A percentile compares a stretch with the other conserved stretches of the same genome.
Conservation (phyloP, 495 filamentous ascomycete genomes). For the Hypoxylon rickii region DNA sequence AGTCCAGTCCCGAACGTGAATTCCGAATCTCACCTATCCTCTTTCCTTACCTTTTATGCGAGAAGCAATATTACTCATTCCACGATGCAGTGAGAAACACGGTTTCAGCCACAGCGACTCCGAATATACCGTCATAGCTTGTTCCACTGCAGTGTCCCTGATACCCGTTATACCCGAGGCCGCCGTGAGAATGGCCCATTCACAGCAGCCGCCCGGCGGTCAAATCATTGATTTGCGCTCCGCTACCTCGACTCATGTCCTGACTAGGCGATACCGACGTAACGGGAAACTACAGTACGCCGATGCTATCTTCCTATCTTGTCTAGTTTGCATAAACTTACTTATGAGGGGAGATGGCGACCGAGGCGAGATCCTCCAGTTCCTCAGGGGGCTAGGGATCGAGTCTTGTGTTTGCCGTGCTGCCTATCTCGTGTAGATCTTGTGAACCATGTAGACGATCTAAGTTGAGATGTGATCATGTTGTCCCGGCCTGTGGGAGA, state of each 20-base stretch:
- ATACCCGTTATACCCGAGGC: too few relatives aligned
- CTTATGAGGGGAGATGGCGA: constrained; percentile 5
- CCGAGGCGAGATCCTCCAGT: constrained; percentile 6
- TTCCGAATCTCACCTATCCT: too few relatives aligned
- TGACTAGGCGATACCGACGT: constrained; percentile 37
- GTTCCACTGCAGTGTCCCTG: too few relatives aligned
- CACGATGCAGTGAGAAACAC: too few relatives aligned
- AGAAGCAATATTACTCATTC: too few relatives aligned
- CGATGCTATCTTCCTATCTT: not conserved
- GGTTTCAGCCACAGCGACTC: too few relatives aligned
- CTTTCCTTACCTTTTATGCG: too few relatives aligned
- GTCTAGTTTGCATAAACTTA: constrained; percentile 19
- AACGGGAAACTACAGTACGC: constrained; percentile 42
- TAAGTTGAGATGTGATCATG: constrained; percentile 42
- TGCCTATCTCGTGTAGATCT: constrained; percentile 17
- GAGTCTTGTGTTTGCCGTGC: constrained; percentile 9
- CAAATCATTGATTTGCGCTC: constrained; percentile 39
- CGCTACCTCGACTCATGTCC: constrained; percentile 10
- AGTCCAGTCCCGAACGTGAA: too few relatives aligned
- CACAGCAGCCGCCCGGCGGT: too few relatives aligned
- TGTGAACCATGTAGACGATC: constrained; percentile 38
- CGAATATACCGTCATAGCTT: too few relatives aligned
- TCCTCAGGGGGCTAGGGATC: constrained; percentile 6
- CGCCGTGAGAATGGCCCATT: too few relatives aligned
- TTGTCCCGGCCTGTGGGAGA: constrained; percentile 38